A percentile compares a stretch with the other conserved stretches of the same genome.
Conservation (phyloP, 441 rosid genomes). For the Pelargonium myrrhifolium region DNA sequence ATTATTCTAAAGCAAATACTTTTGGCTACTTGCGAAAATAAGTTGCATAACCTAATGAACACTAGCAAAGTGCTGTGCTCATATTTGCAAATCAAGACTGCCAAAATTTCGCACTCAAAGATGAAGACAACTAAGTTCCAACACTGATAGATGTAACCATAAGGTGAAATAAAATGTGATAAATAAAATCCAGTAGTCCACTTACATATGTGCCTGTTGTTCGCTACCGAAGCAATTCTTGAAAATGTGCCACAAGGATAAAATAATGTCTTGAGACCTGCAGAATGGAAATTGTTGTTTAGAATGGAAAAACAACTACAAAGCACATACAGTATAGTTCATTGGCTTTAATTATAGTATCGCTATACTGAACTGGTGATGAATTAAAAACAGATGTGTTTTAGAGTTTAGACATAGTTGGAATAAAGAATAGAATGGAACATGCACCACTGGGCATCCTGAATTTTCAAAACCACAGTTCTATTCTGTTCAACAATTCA, state of each 20-base stretch:
- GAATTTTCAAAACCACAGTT: background rate
- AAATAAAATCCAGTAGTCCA: constrained; percentile 6
- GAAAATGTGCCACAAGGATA: constrained; percentile 80
- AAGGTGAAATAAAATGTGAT: background rate
- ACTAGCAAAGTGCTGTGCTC: too few relatives aligned
- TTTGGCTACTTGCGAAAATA: too few relatives aligned
- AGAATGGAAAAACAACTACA: constrained; percentile 9
- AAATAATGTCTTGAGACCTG: constrained; percentile 72
- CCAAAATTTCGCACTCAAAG: background rate
- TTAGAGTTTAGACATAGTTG: background rate
- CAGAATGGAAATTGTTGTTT: constrained; percentile 17
- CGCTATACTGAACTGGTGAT: too few relatives aligned
- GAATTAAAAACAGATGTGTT: too few relatives aligned
- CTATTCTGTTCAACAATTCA: background rate
- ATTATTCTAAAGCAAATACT: too few relatives aligned
- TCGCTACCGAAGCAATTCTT: constrained; percentile 63
- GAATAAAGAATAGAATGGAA: background rate
- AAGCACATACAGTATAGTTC: constrained; percentile 4
- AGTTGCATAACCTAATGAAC: too few relatives aligned
- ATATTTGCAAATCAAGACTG: too few relatives aligned
- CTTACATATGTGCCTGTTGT: constrained; percentile 62
- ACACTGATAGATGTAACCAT: background rate
- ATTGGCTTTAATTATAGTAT: too few relatives aligned
- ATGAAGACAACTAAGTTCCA: background rate
- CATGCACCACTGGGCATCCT: background rate